Base-by-base conservation (phyloP, 257 asterid genomes). In the Fraxinus americana region DNA sequence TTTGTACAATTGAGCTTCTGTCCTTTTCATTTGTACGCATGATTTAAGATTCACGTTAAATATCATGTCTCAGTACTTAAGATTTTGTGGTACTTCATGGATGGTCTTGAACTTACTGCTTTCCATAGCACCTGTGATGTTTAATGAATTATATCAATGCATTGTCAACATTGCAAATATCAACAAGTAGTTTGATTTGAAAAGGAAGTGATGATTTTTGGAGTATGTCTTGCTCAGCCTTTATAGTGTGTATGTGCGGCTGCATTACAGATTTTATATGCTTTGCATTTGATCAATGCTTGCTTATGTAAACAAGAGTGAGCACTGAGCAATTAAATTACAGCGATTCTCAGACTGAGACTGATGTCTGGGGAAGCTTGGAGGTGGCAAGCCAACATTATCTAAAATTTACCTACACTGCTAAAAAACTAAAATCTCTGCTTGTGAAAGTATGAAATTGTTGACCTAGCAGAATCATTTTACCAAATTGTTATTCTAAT, bases 1-100 rank as follows among this genome's bases (percentile, higher is more conserved):
- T 80, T 78, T 95, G 50, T 93, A 91, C 91, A 90, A 93, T 98
- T 95, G 77, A 90, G 99, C 73, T 8, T 75, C 59, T 43, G 25
- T 17, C 48, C 25, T 23, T 45, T 25, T 38, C n/a, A 63, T 10
- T 63, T 63, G 27, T 25, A 12, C 4, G 17, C 61, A 70, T 14
- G n/a, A 70, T 70, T 45, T 29, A 11, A 50, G 61, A 72, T 41
- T 41, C 48, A 9, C 29, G 39, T 9, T 12, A 21, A 3, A 70
- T 70, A 70, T n/a, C 21, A 57, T 57, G 66, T 19, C 66, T 57
- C 13, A 57, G 12, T 3, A 14, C 54, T 13, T 45, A 2, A 6
- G n/a, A 45, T 45, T 43, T 45, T 45, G 54, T 45, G 54, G 29
- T 14, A 23, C 72, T 68, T 30, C 10, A 11, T 41, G 9, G 38